Conservation (phyloP, 169 alveolate genomes). For the Cryptosporidium ubiquitum region DNA sequence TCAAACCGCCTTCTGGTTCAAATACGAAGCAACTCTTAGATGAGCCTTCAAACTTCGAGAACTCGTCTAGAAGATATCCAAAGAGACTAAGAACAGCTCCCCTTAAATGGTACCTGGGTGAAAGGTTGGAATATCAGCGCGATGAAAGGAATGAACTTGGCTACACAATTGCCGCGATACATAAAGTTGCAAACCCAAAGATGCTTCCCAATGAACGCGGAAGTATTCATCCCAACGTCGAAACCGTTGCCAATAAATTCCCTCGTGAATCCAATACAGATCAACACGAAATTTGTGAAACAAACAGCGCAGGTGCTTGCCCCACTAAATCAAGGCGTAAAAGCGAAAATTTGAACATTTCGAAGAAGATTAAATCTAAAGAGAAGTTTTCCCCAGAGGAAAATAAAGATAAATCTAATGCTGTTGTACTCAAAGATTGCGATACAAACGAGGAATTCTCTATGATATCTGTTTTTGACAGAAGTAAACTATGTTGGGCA, state of each 20-base stretch:
- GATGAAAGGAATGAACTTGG: conserved; percentile 70
- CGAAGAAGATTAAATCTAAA: not conserved
- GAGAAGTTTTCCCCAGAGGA: not conserved
- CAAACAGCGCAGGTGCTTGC: not conserved
- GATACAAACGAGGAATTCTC: conserved; percentile 31
- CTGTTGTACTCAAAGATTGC: conserved; percentile 22
- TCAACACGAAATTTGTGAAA: not conserved
- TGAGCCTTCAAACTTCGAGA: not conserved
- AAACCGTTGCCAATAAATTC: not conserved
- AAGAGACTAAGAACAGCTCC: conserved; percentile 70
- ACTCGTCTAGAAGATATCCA: conserved; percentile 44
- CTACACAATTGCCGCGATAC: conserved; percentile 71
- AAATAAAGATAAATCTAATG: conserved; percentile 14
- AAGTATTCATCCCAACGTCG: conserved; percentile 50
- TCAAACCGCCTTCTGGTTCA: conserved; percentile 25
- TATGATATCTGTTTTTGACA: conserved; percentile 61
- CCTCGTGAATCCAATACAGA: not conserved
- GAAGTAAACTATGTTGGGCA: conserved; percentile 58
- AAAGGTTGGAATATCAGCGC: conserved; percentile 64
- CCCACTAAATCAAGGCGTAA: not conserved
- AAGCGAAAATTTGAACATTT: not conserved
- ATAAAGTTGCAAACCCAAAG: conserved; percentile 65
- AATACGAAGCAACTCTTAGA: not conserved
- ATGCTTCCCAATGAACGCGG: conserved; percentile 74
- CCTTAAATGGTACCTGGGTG: conserved; percentile 69